Conservation (phyloP, 2,329 filamentous ascomycete genomes). For the Microsporum audouinii region DNA sequence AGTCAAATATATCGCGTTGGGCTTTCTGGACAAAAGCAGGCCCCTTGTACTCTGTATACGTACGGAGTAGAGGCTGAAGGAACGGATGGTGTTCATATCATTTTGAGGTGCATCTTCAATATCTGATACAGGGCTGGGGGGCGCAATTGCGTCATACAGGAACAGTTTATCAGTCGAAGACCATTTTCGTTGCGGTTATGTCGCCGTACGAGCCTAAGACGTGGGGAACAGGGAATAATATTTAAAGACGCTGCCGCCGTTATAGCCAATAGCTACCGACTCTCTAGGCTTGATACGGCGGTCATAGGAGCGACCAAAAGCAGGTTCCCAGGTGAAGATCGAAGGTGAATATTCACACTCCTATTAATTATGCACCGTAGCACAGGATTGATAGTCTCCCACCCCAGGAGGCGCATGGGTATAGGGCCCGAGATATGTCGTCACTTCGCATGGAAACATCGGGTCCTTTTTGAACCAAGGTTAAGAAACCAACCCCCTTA, state of each 20-base stretch:
- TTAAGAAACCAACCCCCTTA: neutral
- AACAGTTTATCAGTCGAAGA: neutral
- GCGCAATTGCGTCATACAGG: neutral
- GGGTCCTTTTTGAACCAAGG: constrained; percentile 1
- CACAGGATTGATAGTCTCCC: neutral
- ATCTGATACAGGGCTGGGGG: neutral
- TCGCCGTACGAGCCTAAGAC: neutral
- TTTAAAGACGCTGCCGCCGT: neutral
- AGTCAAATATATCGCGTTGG: neutral
- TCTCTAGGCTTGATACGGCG: neutral
- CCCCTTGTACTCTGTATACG: neutral
- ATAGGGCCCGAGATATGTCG: neutral
- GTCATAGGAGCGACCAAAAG: neutral
- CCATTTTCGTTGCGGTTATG: neutral
- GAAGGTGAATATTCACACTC: neutral
- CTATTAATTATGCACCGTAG: neutral
- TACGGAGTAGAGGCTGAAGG: neutral
- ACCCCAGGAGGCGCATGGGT: neutral
- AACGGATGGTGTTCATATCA: neutral
- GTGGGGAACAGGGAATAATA: neutral
- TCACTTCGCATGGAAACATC: constrained; percentile 1
- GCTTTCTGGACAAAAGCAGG: neutral
- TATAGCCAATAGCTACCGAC: neutral
- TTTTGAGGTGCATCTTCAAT: neutral
- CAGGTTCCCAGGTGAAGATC: neutral